Base-by-base conservation (phyloP, 202 grass and related monocot species). In the Eragrostis tef region DNA sequence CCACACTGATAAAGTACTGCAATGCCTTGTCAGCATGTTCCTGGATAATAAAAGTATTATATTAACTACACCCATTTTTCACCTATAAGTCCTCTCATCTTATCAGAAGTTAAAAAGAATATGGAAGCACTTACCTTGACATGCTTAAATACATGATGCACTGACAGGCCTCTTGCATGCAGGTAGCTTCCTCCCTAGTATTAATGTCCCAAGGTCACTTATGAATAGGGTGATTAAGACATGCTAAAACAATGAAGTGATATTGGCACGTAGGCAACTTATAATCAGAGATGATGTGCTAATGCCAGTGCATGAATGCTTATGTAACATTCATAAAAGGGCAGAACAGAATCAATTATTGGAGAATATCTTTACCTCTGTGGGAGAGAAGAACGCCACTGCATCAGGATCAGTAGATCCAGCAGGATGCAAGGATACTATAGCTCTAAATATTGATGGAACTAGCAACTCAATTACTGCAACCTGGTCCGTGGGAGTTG, bases 381-480 rank as follows among this genome's bases (percentile, higher is more conserved):
- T 88, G 70, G 90, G 87, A 88, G 96, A 91, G 82, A 99, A 99
- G 82, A 99, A 92, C 49, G 93, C 90, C 44, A 96, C 86, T 63
- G 97, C 85, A 86, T 93, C 91, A 86, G 93, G 91, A 74, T 93
- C 85, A 78, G 72, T 75, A 54, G 97, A 96, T 88, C 97, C 97
- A 83, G 86, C 93, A 70, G 91, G 89, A 88, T 96, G 97, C 87
- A 99, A 83, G 21, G 97, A 96, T 52, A 99, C 91, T 85, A 96
- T 29, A 92, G 90, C 91, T 91, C 97, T 93, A 86, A 91, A 99
- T 88, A 96, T 85, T 66, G 88, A 93, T 81, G 93, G 87, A 80
- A 89, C 86, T 75, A 95, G 67, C 87, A 96, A 80, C 76, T 96
- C 97, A 74, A 99, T 93, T 70, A 99, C 91, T 46, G 89, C 91